A percentile compares a stretch with the other conserved stretches of the same genome.
These are phyloP conservation scores for Suhomyces bolitotheri DNA, from an alignment of 1,139 yeast genomes.

Conservation along the genomic window DNA sequence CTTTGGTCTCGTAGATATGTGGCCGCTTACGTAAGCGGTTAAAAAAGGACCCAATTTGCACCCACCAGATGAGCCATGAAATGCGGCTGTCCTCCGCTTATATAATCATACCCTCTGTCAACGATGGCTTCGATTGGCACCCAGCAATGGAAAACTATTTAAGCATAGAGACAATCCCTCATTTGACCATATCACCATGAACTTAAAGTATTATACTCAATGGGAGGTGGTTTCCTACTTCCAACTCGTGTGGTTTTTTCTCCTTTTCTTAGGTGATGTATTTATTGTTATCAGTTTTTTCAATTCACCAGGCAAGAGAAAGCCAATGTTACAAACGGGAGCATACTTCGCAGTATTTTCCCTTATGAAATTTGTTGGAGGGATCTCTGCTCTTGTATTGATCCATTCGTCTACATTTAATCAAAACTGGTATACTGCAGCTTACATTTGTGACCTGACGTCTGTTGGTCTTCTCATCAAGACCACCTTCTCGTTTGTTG, in stretches of 20 bases:
- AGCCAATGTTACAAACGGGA: constrained; percentile 6
- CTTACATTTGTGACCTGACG: constrained; percentile 22
- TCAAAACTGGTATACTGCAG: constrained; percentile 17
- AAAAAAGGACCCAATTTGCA: no score
- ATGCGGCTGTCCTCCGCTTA: no score
- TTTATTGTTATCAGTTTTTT: constrained; percentile 1
- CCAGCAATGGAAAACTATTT: no score
- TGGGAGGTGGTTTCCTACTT: constrained; percentile 22
- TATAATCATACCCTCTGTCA: no score
- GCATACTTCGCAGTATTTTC: constrained; percentile 16
- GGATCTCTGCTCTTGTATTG: constrained; percentile 17
- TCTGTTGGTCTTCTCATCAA: constrained; percentile 21
- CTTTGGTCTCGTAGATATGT: no score
- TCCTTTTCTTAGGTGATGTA: constrained; percentile 11
- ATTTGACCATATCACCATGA: constrained; percentile 6
- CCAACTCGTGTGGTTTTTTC: constrained; percentile 19
- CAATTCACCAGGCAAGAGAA: constrained; percentile 1
- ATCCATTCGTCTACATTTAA: constrained; percentile 11
- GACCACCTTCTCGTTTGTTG: constrained; percentile 16
- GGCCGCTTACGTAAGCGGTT: no score
- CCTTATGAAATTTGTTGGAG: constrained; percentile 21
- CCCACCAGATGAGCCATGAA: no score
- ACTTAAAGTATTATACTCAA: constrained; percentile 7
- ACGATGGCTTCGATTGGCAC: no score
- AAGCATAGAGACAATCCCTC: no score